Percentiles rank a stretch among this genome's conserved stretches.
Evolutionary conservation across 805 yeast species (phyloP).

Genomic region (Dipodascus geniculatus): DNA sequence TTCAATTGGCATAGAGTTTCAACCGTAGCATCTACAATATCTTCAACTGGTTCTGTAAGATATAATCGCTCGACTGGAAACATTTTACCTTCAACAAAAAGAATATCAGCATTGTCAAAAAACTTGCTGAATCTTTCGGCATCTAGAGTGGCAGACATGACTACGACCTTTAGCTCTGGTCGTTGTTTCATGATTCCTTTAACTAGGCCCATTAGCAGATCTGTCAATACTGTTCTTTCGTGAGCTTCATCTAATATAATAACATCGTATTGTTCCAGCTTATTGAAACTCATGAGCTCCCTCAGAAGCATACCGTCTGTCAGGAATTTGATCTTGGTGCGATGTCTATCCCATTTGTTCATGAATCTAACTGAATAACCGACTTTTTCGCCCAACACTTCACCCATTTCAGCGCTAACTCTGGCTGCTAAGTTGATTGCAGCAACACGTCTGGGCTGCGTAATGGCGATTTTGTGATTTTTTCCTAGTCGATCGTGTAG

Average conservation of each 20-base stretch:
- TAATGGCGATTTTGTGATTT: conserved; percentile 63
- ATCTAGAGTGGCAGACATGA: conserved; percentile 96
- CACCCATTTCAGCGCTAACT: conserved; percentile 81
- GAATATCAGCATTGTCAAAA: conserved; percentile 64
- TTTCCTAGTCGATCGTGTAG: conserved; percentile 38
- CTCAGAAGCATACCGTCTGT: conserved; percentile 97
- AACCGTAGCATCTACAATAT: conserved; percentile 69
- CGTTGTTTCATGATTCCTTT: conserved; percentile 49
- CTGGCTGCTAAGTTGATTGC: conserved; percentile 89
- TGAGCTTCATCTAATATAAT: conserved; percentile 94
- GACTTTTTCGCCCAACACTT: conserved; percentile 63
- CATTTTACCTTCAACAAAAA: conserved; percentile 83
- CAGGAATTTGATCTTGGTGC: conserved; percentile 68
- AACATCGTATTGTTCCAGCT: conserved; percentile 54
- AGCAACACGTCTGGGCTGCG: conserved; percentile 97
- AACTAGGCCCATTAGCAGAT: conserved; percentile 77
- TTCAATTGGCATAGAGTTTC: conserved; percentile 71
- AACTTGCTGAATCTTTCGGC: conserved; percentile 76
- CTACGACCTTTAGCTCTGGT: conserved; percentile 52
- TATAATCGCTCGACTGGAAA: conserved; percentile 71
- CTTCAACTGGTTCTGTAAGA: conserved; percentile 55
- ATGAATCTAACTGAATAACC: conserved; percentile 93
- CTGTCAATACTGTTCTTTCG: conserved; percentile 89
- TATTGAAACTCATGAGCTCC: conserved; percentile 70
- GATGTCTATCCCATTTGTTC: conserved; percentile 40